Evolutionary conservation across 2,329 filamentous ascomycete species (phyloP).

Genomic region (Fusarium sp.): DNA sequence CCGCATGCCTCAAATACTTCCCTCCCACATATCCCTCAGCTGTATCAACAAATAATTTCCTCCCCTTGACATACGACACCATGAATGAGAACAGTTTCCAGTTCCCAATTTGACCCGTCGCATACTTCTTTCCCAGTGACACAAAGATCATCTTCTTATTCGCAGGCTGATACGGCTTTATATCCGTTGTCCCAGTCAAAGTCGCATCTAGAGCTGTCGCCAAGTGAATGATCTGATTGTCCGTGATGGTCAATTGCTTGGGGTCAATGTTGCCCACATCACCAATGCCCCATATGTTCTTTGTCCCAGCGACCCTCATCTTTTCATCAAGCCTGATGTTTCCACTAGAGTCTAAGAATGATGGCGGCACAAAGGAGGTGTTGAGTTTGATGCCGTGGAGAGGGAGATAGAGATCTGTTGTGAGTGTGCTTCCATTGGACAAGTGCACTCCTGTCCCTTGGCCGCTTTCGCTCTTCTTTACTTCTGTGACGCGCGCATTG

Average conservation of each 20-base stretch:
- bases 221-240: constrained; percentile 50
- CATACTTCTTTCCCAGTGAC: constrained; percentile 44
- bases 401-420: constrained; percentile 57
- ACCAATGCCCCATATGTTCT: constrained; percentile 58
- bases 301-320: constrained; percentile 48
- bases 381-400: constrained; percentile 59
- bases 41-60: constrained; percentile 49
- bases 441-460: constrained; percentile 44
- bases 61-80: constrained; percentile 51
- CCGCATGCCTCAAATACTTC: constrained; percentile 44
- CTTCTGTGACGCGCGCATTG: constrained; percentile 49
- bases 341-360: constrained; percentile 49
- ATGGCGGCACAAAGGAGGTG: constrained; percentile 53
- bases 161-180: constrained; percentile 36
- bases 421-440: constrained; percentile 47
- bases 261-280: constrained; percentile 56
- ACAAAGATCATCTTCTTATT: constrained; percentile 48
- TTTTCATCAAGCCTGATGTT: constrained; percentile 50
- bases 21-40: constrained; percentile 48
- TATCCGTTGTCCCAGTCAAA: constrained; percentile 29
- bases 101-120: constrained; percentile 50
- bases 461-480: constrained; percentile 4
- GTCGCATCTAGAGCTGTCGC: constrained; percentile 47
- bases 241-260: constrained; percentile 52
- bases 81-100: constrained; percentile 50